A percentile compares a stretch with the other conserved stretches of the same genome.
These are phyloP conservation scores for Croton setiger DNA, from an alignment of 441 rosid genomes.

Conservation along the genomic window DNA sequence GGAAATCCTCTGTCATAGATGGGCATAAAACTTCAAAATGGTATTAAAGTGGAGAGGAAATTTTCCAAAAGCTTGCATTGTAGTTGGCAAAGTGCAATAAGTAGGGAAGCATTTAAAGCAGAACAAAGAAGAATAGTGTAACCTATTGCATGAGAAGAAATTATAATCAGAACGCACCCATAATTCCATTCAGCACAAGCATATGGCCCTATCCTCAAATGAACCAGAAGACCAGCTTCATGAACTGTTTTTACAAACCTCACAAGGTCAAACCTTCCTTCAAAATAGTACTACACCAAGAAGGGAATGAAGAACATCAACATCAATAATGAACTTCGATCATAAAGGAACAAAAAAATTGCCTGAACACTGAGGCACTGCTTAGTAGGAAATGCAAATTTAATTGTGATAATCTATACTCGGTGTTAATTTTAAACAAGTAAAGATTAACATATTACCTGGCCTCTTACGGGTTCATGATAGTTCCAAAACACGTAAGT, in stretches of 20 bases:
- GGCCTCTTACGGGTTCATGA: slow-evolving; percentile 63
- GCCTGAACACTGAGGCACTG: not conserved
- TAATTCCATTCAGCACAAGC: slow-evolving; percentile 80
- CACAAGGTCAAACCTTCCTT: slow-evolving; percentile 68
- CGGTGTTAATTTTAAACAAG: not conserved
- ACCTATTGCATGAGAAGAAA: not conserved
- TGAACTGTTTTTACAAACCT: slow-evolving; percentile 52
- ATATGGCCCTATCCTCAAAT: slow-evolving; percentile 70
- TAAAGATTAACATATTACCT: slow-evolving; percentile 33
- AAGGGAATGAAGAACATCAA: slow-evolving; percentile 5
- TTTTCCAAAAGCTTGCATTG: not conserved
- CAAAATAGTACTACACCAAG: slow-evolving; percentile 48
- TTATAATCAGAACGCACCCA: slow-evolving; percentile 36
- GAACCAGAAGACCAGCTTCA: slow-evolving; percentile 66
- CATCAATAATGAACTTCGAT: not conserved
- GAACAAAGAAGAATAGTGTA: not conserved
- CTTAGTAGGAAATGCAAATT: not conserved
- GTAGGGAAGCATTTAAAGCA: not conserved
- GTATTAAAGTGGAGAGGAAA: not conserved
- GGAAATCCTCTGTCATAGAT: slow-evolving; percentile 54
- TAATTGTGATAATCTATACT: not conserved
- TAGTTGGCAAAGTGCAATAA: not conserved
- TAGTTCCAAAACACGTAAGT: slow-evolving; percentile 70
- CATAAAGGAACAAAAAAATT: not conserved
- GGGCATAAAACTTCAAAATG: slow-evolving; percentile 8